Base-by-base conservation (phyloP, 164 flowering plant species). In the Taxillus chinensis region DNA sequence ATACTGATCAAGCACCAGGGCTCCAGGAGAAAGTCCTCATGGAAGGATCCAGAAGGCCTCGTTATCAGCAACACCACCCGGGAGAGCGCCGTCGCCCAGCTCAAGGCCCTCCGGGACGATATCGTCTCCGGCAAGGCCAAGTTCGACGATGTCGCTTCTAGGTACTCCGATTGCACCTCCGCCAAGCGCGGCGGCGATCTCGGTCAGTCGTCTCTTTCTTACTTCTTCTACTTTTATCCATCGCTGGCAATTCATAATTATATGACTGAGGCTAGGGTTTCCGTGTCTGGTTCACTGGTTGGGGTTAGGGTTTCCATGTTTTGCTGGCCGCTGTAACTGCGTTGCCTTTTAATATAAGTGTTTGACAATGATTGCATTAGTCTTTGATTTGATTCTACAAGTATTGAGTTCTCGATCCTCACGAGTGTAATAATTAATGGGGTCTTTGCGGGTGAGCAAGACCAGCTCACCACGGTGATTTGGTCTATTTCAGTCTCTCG, bases 141-240 rank as follows among this genome's bases (percentile, higher is more conserved):
- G 70, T 93, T 90, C 70, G 80, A 76, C 46, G 97, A 89, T 15
- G 46, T 90, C 57, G 97, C 97, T 55, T 13, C 87, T 55, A 70
- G 80, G 7, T 41, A 71, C 76, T 89, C 97, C 53, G 95, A 93
- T 66, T 93, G 99, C 70, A 86, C 86, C 83, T 93, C 99, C 15
- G 99, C 97, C 64, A 89, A 93, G 64, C 99, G 99, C 64, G 96
- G 97, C 65, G 99, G 97, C 46, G 96, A 93, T 83, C 90, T 93
- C 42, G 97, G 97, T 93, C 39, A 12, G 80, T 72, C 3, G 37
- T 41, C 14, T 39, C 13, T 39, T 57, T 49, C 39, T 55, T 45
- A 48, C 38, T 59, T 17, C 3, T 5, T 14, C 9, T 46, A 49
- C 3, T 17, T 17, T 9, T 55, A 40, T 50, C 12, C 17, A 4